Evolutionary conservation across 306 rosid genomes (phyloP), one percentile per base, ranked within the genome.

Genomic region (Vigna mungo): DNA sequence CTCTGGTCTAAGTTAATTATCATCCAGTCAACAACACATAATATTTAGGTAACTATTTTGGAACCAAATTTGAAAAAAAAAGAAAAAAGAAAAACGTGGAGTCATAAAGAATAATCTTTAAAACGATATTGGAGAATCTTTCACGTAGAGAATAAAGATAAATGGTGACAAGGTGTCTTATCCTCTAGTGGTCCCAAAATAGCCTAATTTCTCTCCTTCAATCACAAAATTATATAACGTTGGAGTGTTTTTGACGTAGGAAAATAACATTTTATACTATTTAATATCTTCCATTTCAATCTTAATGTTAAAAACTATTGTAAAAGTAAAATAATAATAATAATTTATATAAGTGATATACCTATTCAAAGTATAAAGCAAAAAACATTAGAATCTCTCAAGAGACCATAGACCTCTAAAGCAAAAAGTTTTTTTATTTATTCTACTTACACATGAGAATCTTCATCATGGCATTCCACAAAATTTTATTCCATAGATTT

Each of bases 401-500:
- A 30, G 0, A 27, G 4, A 27, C 32, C 32, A 27, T 27, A 27
- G 32, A 27, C 32, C 36, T 32, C 32, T 37, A 41, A 43, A 66
- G 53, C 18, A 41, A 66, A 11, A 39, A 4, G 27, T 53, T 30
- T 14, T 14, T 39, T 61, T 61, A 39, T 18, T 65, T 37, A 17
- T 64, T 64, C 70, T 39, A 37, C 4, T 17, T 20, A 41, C 18
- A 39, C 52, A 11, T 5, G 10, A 39, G 34, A 66, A 11, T 41
- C 11, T 65, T 41, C 17, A 66, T 66, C 12, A 62, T 75, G 71
- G 39, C 52, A 20, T 46, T 47, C 0, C 7, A 32, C 11, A 62
- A 75, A 75, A 62, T 17, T 12, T n/a, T 48, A 75, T 32, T 7
- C 55, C 64, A 13, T 49, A 36, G 80, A 49, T 20, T 63, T 75